Evolutionary conservation across 345 rosid species (phyloP), one percentile per base, ranked within the genome.

Genomic region (Hibiscus mutabilis): DNA sequence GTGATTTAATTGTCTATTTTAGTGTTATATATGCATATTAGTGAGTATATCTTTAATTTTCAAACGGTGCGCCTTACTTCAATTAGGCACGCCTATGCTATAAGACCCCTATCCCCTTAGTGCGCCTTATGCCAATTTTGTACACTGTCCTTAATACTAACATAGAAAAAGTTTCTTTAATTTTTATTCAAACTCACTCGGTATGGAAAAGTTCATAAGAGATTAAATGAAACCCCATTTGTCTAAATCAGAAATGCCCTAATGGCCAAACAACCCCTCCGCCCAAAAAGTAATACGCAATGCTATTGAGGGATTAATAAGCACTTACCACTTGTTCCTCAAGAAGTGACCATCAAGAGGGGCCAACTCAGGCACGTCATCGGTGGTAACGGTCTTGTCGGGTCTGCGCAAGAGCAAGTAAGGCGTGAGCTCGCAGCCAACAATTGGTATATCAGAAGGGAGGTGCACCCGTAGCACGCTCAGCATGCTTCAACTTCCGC

Each of bases 381-480:
- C 97, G 73, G 91, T 80, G 71, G 83, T 68, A 52, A 75, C 73
- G 31, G 82, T 19, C 68, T 63, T 40, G 29, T 63, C 52, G 10
- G 68, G 68, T 66, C 56, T 35, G 69, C 92, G 88, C 58, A 91
- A 72, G 22, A 91, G 89, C 19, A 94, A 90, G 77, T 94, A 94
- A 53, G 98, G 98, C 76, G 98, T 87, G 62, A 94, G 82, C 84
- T 94, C 98, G 59, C 98, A 94, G 82, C 98, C 97, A 74, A 94
- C 98, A 74, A 94, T 90, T 69, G 97, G 98, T n/a, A 94, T 91
- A 80, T 94, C 98, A 77, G 98, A 94, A 47, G 98, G 97, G 78
- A 94, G 88, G 85, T 94, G 96, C 82, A 94, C 95, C 40, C 97
- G 89, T 68, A 90, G 78, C 89, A 94, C 93, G 77, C 89, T 90